Conservation (phyloP, 495 filamentous ascomycete species). For the Cladorrhinum samala region DNA sequence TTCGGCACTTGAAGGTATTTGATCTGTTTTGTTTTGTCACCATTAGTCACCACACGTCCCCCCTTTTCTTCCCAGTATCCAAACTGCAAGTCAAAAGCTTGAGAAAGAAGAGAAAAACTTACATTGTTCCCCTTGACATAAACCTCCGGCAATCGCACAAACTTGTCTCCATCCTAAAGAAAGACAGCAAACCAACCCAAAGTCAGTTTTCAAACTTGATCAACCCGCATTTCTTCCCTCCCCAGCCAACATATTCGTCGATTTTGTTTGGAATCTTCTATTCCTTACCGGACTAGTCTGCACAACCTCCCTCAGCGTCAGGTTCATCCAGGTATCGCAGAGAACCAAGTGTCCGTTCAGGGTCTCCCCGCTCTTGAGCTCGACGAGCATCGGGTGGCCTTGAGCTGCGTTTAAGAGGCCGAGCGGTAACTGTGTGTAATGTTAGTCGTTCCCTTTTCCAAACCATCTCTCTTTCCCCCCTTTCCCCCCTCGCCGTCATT, state of each 20-base stretch:
- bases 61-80: background rate
- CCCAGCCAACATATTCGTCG: background rate
- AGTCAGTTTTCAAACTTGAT: too few species aligned
- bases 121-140: slow-evolving; percentile 98
- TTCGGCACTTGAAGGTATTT: slow-evolving; percentile 96
- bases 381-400: slow-evolving; percentile 98
- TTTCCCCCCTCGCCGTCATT: background rate
- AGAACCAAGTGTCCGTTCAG: slow-evolving; percentile 91
- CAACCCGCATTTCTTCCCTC: slow-evolving; percentile 16
- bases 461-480: background rate
- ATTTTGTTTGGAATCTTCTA: background rate
- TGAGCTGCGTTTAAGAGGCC: slow-evolving; percentile 91
- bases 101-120: slow-evolving; percentile 33
- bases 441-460: background rate
- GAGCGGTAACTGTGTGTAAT: slow-evolving; percentile 65
- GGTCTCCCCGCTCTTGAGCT: slow-evolving; percentile 98
- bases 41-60: background rate
- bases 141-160: slow-evolving; percentile 83
- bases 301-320: slow-evolving; percentile 95
- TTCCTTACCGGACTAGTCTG: slow-evolving; percentile 72
- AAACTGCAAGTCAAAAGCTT: too few species aligned
- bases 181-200: too few species aligned
- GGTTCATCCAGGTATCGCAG: slow-evolving; percentile 99
- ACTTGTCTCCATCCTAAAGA: slow-evolving; percentile 82
- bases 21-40: slow-evolving; percentile 54